Percentiles rank a stretch among this genome's conserved stretches.
Conservation (phyloP, 257 asterid species). For the Anisodus acutangulus region DNA sequence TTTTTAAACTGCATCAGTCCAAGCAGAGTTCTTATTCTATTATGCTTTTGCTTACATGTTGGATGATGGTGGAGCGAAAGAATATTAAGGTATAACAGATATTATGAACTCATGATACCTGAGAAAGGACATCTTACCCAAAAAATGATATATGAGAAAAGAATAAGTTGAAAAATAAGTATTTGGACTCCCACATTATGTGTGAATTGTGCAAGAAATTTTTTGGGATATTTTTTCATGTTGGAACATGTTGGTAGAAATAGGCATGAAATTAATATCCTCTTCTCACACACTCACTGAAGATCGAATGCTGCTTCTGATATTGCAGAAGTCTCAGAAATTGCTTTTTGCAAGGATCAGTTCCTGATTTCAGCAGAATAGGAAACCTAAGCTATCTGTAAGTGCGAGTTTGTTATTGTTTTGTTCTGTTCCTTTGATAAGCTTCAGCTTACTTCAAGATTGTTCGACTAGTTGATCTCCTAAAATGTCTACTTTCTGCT, state of each 20-base stretch:
- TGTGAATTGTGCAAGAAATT: neutral
- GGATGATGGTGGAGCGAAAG: neutral
- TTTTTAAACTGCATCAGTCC: neutral
- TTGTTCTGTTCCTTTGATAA: constrained; percentile 1
- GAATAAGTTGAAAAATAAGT: neutral
- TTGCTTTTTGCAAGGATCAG: constrained; percentile 49
- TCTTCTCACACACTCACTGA: neutral
- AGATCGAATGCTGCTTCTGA: constrained; percentile 27
- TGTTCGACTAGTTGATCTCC: neutral
- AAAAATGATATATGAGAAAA: neutral
- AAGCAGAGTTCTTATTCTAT: neutral
- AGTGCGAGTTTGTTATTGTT: constrained; percentile 32
- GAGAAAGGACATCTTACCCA: neutral
- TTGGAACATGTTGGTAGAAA: constrained; percentile 19
- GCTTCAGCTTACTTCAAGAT: constrained; percentile 4
- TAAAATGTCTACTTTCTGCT: constrained; percentile 15
- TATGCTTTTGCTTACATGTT: neutral
- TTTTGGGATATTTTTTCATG: constrained; percentile 5
- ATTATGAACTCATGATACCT: neutral
- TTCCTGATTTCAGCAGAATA: constrained; percentile 55
- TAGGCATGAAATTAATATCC: neutral
- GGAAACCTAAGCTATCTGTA: constrained; percentile 46
- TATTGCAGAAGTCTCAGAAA: constrained; percentile 57
- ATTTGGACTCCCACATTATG: neutral
- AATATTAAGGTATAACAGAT: neutral